Base-by-base conservation (phyloP, 192 early-diverging fungal genomes). In the Umbelopsis sp. region DNA sequence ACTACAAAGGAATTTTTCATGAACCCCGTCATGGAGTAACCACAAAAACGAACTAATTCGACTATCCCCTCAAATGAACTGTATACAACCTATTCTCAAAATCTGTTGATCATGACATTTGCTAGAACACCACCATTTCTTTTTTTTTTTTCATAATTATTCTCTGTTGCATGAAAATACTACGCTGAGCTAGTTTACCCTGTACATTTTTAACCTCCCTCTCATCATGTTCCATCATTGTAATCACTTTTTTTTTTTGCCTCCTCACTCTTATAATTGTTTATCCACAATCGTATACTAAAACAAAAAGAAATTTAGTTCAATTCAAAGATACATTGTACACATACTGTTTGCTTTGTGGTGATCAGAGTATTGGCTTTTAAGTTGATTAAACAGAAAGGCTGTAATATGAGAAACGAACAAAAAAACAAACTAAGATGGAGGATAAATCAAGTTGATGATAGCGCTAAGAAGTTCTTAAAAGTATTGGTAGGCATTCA, bases 191-290 rank as follows among this genome's bases (percentile, higher is more conserved):
- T 61, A 61, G 27, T 61, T 35, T 61, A 61, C 55, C 55, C 33
- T 61, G 55, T 61, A 61, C 55, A 61, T 61, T 61, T 18, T 30
- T 30, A 25, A 7, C 16, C 55, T 61, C 55, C 27, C 33, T 35
- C 33, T 35, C 33, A 61, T 61, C 33, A 35, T 30, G 33, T 30
- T 16, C 30, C 23, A 20, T 27, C 55, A 61, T n/a, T 61, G 55
- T 61, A 61, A 61, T 61, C 33, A 35, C 55, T 33, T 61, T 25
- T 33, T 61, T 55, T 55, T 61, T 61, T 30, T 30, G 27, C 55
- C 27, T 30, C 33, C 55, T 61, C 33, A 35, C 27, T 35, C 30
- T 30, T 25, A 61, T 35, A 35, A 41, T 41, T 41, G 37, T 9
- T 41, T 41, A 41, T 41, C 37, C 5, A 6, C 5, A 41, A 41